phyloP scores from a whole-genome alignment of 139 green algal genomes.

The Edaphochlamys debaryana region DNA sequence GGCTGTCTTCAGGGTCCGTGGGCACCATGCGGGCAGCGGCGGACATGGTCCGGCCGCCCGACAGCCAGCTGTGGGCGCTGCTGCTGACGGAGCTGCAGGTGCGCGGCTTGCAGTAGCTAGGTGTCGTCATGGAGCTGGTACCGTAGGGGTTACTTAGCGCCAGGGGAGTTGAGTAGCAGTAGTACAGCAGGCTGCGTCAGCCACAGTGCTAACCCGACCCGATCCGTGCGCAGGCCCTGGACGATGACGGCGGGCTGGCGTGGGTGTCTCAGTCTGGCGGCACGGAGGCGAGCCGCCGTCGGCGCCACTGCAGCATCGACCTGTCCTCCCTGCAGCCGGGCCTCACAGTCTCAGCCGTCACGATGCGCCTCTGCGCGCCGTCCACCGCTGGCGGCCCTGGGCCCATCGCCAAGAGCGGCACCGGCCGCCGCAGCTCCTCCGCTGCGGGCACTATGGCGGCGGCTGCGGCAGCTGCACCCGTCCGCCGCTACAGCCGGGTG shows the following conservation, averaged over 20 bases:
- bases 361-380: not conserved
- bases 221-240: no score
- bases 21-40: not conserved
- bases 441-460: not conserved
- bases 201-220: no score
- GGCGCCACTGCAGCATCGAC: constrained; percentile 37
- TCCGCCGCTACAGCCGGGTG: not conserved
- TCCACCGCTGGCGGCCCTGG: no score
- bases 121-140: not conserved
- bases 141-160: no score
- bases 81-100: constrained; percentile 22
- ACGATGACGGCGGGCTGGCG: no score
- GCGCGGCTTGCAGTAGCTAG: not conserved
- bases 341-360: not conserved
- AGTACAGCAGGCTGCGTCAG: no score
- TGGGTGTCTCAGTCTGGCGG: no score
- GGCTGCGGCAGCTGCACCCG: not conserved
- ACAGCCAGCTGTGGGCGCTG: constrained; percentile 36
- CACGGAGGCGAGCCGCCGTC: no score
- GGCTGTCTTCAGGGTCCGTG: no score
- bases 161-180: no score
- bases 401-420: not conserved
- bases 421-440: not conserved
- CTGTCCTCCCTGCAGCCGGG: constrained; percentile 15
- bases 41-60: not conserved